Evolutionary conservation across 805 yeast species (phyloP).

Genomic region (Candida germanica): DNA sequence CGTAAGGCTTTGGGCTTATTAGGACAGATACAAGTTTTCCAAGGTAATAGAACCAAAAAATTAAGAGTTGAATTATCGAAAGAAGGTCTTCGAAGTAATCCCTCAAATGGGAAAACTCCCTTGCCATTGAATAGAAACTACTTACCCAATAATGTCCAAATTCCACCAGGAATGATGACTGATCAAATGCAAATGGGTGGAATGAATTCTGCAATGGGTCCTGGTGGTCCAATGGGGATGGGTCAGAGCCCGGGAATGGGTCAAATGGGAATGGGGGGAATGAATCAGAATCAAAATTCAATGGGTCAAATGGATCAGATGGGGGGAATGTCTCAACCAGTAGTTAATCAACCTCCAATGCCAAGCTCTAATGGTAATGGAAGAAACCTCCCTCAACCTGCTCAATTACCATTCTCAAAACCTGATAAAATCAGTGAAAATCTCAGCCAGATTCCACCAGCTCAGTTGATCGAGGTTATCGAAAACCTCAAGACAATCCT

Average conservation of each 20-base stretch:
- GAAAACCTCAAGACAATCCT: conserved; percentile 61
- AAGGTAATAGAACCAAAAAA: conserved; percentile 39
- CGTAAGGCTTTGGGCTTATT: conserved; percentile 44
- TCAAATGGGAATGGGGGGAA: neutral
- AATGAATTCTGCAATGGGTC: conserved; percentile 1
- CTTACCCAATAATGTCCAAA: conserved; percentile 54
- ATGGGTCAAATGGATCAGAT: neutral
- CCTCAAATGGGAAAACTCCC: conserved; percentile 37
- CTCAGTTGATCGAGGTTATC: conserved; percentile 64
- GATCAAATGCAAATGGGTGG: neutral
- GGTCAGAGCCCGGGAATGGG: neutral
- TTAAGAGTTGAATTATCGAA: conserved; percentile 59
- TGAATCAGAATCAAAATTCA: neutral
- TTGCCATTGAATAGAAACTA: conserved; percentile 43
- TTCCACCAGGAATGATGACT: conserved; percentile 48
- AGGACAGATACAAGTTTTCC: conserved; percentile 38
- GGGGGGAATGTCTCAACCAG: neutral
- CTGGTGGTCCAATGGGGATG: conserved; percentile 6
- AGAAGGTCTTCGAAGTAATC: conserved; percentile 48
- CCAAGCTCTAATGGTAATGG: neutral
- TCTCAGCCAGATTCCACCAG: conserved; percentile 64
- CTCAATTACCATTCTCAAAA: conserved; percentile 42
- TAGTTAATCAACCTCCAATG: neutral
- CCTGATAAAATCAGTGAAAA: conserved; percentile 62
- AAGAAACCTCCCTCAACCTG: conserved; percentile 45